These are phyloP conservation scores for Dactylellina leptospora DNA, from an alignment of 2,329 filamentous ascomycete genomes.

Conservation along the genomic window DNA sequence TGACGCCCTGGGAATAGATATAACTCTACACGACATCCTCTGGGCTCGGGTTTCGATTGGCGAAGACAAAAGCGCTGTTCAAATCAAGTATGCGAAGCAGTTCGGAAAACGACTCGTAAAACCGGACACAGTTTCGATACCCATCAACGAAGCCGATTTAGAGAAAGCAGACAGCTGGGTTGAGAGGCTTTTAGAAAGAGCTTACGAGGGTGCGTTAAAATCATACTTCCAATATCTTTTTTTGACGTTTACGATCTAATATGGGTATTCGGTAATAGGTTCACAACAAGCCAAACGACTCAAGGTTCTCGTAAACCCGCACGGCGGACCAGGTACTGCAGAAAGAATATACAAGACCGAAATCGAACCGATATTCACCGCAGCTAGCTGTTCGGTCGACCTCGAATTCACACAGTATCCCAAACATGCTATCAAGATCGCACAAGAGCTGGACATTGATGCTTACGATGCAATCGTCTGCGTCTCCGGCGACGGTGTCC, in stretches of 20 bases:
- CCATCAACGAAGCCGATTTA: slow-evolving; percentile 66
- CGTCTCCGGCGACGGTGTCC: slow-evolving; percentile 89
- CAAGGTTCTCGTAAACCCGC: slow-evolving; percentile 89
- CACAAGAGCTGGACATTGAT: slow-evolving; percentile 77
- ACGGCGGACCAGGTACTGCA: slow-evolving; percentile 82
- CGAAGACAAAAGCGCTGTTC: slow-evolving; percentile 64
- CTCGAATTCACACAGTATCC: slow-evolving; percentile 74
- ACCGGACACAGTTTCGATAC: slow-evolving; percentile 70
- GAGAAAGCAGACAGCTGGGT: slow-evolving; percentile 70
- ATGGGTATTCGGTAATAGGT: slow-evolving; percentile 36
- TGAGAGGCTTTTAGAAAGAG: slow-evolving; percentile 70
- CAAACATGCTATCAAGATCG: slow-evolving; percentile 82
- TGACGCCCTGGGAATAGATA: slow-evolving; percentile 60
- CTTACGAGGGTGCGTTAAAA: slow-evolving; percentile 64
- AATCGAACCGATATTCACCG: slow-evolving; percentile 82
- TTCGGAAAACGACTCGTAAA: slow-evolving; percentile 69
- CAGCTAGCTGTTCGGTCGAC: slow-evolving; percentile 79
- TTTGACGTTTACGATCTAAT: no score
- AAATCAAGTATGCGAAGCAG: slow-evolving; percentile 76
- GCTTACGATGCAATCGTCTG: slow-evolving; percentile 85
- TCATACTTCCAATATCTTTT: background rate
- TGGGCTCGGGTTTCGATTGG: slow-evolving; percentile 74
- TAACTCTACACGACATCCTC: slow-evolving; percentile 84
- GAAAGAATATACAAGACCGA: slow-evolving; percentile 76
- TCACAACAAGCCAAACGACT: slow-evolving; percentile 76